These are phyloP conservation scores for Marasmius tenuissimus DNA, from an alignment of 1,284 basidiomycete genomes.

Conservation along the genomic window DNA sequence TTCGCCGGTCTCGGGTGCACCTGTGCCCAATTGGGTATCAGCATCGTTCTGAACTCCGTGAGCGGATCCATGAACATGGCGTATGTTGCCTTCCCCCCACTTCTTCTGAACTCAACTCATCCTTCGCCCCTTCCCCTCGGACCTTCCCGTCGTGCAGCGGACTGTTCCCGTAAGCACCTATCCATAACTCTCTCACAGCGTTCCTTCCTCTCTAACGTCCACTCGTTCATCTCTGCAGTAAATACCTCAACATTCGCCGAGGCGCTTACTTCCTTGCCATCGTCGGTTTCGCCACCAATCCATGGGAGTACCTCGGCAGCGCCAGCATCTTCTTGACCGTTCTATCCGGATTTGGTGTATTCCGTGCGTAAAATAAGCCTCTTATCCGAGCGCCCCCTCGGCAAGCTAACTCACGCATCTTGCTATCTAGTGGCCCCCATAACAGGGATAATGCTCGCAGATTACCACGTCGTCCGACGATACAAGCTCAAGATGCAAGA, in stretches of 20 bases:
- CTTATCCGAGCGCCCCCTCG: too few species aligned
- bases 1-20: constrained; percentile 22
- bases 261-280: constrained; percentile 16
- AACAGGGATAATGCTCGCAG: constrained; percentile 18
- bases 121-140: too few species aligned
- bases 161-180: not conserved
- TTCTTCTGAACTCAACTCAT: not conserved
- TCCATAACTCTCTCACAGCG: not conserved
- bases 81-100: not conserved
- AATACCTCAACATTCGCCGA: constrained; percentile 19
- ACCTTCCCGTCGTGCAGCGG: not conserved
- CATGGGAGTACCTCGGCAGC: constrained; percentile 19
- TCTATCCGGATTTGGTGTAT: constrained; percentile 20
- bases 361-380: constrained; percentile 12
- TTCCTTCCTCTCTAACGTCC: not conserved
- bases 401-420: not conserved
- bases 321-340: constrained; percentile 19
- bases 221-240: not conserved
- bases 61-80: constrained; percentile 21
- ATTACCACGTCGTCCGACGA: constrained; percentile 18
- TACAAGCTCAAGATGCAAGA: constrained; percentile 17
- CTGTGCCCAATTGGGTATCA: constrained; percentile 21
- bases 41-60: constrained; percentile 21
- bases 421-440: constrained; percentile 15
- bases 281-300: constrained; percentile 15